phyloP scores from a whole-genome alignment of 1,139 yeast species.

The Blastobotrys elegans region DNA sequence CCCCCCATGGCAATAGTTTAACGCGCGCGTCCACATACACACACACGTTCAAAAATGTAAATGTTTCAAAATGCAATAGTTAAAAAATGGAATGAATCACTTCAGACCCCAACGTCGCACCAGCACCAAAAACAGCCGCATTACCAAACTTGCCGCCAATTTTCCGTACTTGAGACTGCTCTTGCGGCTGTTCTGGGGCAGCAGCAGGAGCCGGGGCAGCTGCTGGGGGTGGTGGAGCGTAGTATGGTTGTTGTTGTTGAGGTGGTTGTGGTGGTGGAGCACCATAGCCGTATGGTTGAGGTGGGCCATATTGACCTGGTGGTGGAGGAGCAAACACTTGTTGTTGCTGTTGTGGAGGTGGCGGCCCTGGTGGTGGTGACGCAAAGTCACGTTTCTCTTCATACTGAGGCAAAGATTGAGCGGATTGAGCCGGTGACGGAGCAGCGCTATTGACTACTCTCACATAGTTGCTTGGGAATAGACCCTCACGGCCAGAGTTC shows the following conservation, averaged over 20 bases:
- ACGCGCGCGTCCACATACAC: too few relatives aligned
- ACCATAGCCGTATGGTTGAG: neutral
- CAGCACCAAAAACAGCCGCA: slow-evolving; percentile 95
- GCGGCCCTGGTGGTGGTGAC: slow-evolving; percentile 11
- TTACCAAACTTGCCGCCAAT: slow-evolving; percentile 84
- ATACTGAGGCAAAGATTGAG: slow-evolving; percentile 21
- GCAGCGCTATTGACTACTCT: slow-evolving; percentile 21
- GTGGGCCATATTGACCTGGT: neutral
- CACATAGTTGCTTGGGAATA: slow-evolving; percentile 80
- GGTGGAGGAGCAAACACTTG: slow-evolving; percentile 31
- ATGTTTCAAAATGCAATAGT: slow-evolving; percentile 9
- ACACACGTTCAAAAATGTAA: too few relatives aligned
- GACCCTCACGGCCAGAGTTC: slow-evolving; percentile 56
- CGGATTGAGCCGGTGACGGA: slow-evolving; percentile 14
- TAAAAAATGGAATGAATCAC: slow-evolving; percentile 79
- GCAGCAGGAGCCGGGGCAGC: slow-evolving; percentile 28
- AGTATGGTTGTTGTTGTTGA: slow-evolving; percentile 31
- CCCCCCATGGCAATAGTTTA: too few relatives aligned
- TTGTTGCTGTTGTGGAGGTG: slow-evolving; percentile 27
- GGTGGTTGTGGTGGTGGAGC: slow-evolving; percentile 33
- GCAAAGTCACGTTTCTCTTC: slow-evolving; percentile 10
- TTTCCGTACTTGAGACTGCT: slow-evolving; percentile 42
- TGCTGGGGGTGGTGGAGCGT: slow-evolving; percentile 22
- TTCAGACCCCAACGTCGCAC: slow-evolving; percentile 91
- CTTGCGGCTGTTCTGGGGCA: slow-evolving; percentile 30